Percentiles rank a stretch among this genome's conserved stretches.
Conservation (phyloP, 1,284 basidiomycete genomes). For the Apiotrichum sp. region DNA sequence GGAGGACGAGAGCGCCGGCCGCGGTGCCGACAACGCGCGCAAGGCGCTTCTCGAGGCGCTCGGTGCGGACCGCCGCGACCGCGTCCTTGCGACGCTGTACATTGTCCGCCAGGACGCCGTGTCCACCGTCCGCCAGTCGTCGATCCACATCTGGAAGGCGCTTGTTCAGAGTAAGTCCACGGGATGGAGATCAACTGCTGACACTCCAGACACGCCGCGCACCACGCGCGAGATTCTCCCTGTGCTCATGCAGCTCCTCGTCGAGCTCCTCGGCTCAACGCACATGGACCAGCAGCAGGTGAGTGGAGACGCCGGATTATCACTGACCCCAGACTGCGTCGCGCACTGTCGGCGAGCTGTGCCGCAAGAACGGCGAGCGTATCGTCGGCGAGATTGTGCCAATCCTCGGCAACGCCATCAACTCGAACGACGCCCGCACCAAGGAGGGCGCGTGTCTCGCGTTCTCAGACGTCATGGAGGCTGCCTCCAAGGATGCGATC, state of each 20-base stretch:
- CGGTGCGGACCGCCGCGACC: constrained; percentile 80
- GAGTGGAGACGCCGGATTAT: constrained; percentile 52
- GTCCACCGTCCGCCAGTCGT: constrained; percentile 79
- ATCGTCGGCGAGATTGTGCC: constrained; percentile 78
- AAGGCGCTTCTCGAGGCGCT: constrained; percentile 81
- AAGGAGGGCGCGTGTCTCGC: constrained; percentile 85
- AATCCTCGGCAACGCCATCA: constrained; percentile 64
- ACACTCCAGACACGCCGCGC: constrained; percentile 39
- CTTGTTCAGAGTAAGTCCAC: constrained; percentile 67
- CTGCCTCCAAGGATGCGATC: constrained; percentile 75
- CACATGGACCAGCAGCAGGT: constrained; percentile 79
- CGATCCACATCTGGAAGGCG: constrained; percentile 97
- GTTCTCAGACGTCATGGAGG: constrained; percentile 83
- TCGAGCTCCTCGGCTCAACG: constrained; percentile 67
- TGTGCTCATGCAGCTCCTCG: constrained; percentile 70
- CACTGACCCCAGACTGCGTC: constrained; percentile 57
- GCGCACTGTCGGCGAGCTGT: constrained; percentile 81
- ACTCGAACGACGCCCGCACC: constrained; percentile 65
- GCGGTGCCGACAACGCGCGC: constrained; percentile 69
- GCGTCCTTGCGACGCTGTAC: constrained; percentile 81
- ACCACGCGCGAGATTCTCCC: constrained; percentile 89
- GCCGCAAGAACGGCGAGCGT: constrained; percentile 92
- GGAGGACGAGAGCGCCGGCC: constrained; percentile 64
- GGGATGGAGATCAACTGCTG: not conserved
- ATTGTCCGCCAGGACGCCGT: constrained; percentile 92